phyloP scores from a whole-genome alignment of 805 yeast genomes.

The Lachancea sp. region DNA sequence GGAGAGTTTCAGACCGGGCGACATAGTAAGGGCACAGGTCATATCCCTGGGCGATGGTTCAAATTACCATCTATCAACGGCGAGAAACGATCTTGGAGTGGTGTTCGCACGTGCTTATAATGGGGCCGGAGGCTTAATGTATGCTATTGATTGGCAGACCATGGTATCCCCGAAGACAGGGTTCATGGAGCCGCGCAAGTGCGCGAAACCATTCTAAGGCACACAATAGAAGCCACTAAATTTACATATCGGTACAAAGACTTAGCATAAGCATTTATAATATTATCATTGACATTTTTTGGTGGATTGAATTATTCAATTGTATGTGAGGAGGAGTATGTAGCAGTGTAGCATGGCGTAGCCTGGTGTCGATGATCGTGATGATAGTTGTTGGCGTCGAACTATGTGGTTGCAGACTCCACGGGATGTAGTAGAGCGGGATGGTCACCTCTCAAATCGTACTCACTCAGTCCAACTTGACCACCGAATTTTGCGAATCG shows the following conservation, averaged over 20 bases:
- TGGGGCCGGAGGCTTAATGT: slow-evolving; percentile 71
- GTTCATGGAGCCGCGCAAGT: slow-evolving; percentile 68
- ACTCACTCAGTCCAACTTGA: slow-evolving; percentile 73
- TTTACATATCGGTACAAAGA: no score
- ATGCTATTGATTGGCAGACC: slow-evolving; percentile 92
- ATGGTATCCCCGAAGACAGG: slow-evolving; percentile 81
- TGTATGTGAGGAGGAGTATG: no score
- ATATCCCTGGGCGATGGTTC: slow-evolving; percentile 88
- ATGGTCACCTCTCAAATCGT: slow-evolving; percentile 55
- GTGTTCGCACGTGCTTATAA: slow-evolving; percentile 68
- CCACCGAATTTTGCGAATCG: slow-evolving; percentile 68
- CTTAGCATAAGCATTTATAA: slow-evolving; percentile 7
- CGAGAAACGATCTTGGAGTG: slow-evolving; percentile 88
- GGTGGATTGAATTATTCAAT: no score
- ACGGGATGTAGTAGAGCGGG: slow-evolving; percentile 29
- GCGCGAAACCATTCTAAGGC: slow-evolving; percentile 74
- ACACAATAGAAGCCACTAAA: not conserved
- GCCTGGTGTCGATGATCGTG: no score
- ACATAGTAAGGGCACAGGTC: slow-evolving; percentile 76
- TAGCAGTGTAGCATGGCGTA: no score
- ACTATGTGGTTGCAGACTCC: not conserved
- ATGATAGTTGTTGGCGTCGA: no score
- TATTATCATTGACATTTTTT: slow-evolving; percentile 1
- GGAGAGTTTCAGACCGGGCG: slow-evolving; percentile 85
- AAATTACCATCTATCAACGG: slow-evolving; percentile 83